Evolutionary conservation across 2,329 filamentous ascomycete genomes (phyloP), one percentile per base, ranked within the genome.

Genomic region (Tolypocladium tundrense): DNA sequence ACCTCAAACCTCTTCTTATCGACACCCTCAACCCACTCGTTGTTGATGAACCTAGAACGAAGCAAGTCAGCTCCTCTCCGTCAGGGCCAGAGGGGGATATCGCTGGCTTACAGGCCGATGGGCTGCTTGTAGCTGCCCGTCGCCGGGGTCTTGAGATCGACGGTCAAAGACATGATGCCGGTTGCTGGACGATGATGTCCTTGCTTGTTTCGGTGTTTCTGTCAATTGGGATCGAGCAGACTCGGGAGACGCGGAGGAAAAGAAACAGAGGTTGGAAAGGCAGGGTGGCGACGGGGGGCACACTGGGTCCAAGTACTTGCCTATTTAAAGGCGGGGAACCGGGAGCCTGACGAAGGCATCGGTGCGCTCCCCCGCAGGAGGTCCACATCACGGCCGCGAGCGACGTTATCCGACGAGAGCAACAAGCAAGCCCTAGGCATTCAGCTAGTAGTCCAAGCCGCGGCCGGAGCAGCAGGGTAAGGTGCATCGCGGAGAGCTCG

Each of bases 1-100:
- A 91, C 88, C 77, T 96, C 91, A 70, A 96, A 94, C 65, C 87
- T 91, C 83, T 90, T 88, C 78, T 91, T 91, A 67, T 96, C 90
- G 62, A 88, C 86, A 71, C 85, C 81, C 68, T 75, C 73, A 63
- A 95, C 84, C 77, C 87, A 97, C 76, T 97, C 88, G 75, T 93
- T 92, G 83, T 94, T 92, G 83, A 96, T 94, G 82, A 90, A 94
- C 61, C 88, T 90, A 68, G 11, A 24, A 27, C 54, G 8, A 31
- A 21, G 41, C 3, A 27, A 11, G 52, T 41, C 48, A 51, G 48
- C 31, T 35, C 8, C 16, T 33, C 31, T 2, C 10, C 19, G 2
- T 55, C 33, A 48, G 58, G 27, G 9, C 51, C 27, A 6, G 27
- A 31, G 31, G 31, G 41, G 16, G 27, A 37, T 41, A 43, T 55